Base-by-base conservation (phyloP, 257 asterid genomes). In the Nicotiana paniculata region DNA sequence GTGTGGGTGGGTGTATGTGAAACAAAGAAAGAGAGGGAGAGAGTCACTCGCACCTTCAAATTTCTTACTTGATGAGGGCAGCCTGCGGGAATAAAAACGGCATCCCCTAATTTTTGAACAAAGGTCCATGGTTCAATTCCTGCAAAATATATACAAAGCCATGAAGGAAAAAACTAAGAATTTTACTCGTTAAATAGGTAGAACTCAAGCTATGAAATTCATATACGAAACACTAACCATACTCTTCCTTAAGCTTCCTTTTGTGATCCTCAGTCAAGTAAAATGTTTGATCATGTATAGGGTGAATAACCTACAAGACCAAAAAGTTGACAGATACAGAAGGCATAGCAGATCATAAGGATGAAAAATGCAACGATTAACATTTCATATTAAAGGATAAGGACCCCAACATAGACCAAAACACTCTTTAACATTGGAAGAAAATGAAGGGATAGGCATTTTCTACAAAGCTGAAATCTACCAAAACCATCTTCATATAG, bases 21-120 rank as follows among this genome's bases (percentile, higher is more conserved):
- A 1, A 53, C 5, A 33, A 16, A 68, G 53, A 18, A 35, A 74
- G 62, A 69, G 77, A 46, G 24, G 1, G 21, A n/a, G 59, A 1
- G 2, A 77, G 83, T 37, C 18, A 77, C 39, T 16, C 48, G 30
- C 85, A 94, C 97, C 98, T 92, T 93, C 66, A 95, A 87, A 85
- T 95, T 95, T 86, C 98, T 88, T 80, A 95, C 97, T 91, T 95
- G 98, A 86, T 95, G 97, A 77, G 98, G 97, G 82, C 98, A 95
- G 46, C 98, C 97, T 2, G 97, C 97, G 81, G 98, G 98, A 83
- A 95, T 91, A 67, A 93, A 87, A 75, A 95, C 97, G 37, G 98
- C 98, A 83, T 95, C 98, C 13, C 97, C 98, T 69, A 92, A 64
- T 59, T 88, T 92, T 88, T 95, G 98, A 80, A 93, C 85, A 69